These are phyloP conservation scores for Pelargonium fulgidum DNA, from an alignment of 441 rosid genomes.

Conservation along the genomic window DNA sequence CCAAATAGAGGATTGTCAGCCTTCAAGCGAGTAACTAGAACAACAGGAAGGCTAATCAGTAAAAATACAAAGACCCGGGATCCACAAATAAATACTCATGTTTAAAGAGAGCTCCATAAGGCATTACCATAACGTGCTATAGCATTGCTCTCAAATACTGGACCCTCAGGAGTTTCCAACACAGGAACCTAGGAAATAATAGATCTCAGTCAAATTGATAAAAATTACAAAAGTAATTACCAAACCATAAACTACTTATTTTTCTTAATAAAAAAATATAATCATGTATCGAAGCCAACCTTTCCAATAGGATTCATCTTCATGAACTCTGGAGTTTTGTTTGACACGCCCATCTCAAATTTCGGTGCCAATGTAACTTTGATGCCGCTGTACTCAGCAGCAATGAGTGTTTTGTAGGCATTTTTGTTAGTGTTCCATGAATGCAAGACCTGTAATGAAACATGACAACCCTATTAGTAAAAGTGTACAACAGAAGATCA, in stretches of 20 bases:
- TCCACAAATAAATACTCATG: background rate
- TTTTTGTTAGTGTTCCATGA: conserved; percentile 11
- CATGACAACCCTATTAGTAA: background rate
- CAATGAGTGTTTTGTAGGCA: conserved; percentile 22
- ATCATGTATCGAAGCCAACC: conserved; percentile 20
- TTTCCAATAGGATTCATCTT: conserved; percentile 63
- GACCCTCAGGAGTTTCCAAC: conserved; percentile 27
- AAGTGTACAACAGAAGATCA: background rate
- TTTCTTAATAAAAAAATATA: background rate
- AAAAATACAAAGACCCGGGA: background rate
- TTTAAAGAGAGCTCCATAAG: background rate
- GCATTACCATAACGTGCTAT: conserved; percentile 46
- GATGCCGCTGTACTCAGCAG: conserved; percentile 27
- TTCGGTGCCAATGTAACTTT: conserved; percentile 25
- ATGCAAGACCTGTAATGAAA: conserved; percentile 10
- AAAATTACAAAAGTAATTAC: background rate
- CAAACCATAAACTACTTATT: background rate
- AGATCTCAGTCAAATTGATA: background rate
- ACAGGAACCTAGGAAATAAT: conserved; percentile 23
- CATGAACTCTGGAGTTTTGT: conserved; percentile 48
- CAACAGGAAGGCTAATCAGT: background rate
- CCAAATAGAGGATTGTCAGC: conserved; percentile 29
- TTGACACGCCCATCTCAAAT: conserved; percentile 53
- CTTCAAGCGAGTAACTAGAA: conserved; percentile 39
- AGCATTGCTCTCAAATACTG: conserved; percentile 41